These are phyloP conservation scores for Magnolia kwangsiensis DNA, from an alignment of 164 flowering plant species.

Conservation along the genomic window DNA sequence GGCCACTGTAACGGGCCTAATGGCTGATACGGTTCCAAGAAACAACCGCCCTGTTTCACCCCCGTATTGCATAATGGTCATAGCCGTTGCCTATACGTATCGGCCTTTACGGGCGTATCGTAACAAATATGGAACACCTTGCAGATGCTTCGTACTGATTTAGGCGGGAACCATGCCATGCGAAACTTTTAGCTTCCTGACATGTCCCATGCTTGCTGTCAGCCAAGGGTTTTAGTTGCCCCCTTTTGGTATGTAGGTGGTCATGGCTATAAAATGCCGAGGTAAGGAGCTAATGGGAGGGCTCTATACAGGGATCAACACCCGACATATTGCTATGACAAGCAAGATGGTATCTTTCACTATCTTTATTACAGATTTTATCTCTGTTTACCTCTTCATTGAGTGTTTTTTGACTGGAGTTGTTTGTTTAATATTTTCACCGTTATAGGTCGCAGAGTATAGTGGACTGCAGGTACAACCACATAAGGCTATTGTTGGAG, in stretches of 20 bases:
- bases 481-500: conserved; percentile 97
- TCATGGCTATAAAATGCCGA: conserved; percentile 80
- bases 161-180: no score
- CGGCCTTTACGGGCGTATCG: no score
- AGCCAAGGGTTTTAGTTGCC: neutral
- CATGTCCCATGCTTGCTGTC: neutral
- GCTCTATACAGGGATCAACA: conserved; percentile 73
- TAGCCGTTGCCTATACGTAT: no score
- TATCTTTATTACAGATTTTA: neutral
- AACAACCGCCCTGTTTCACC: no score
- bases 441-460: conserved; percentile 70
- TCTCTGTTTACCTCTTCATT: neutral
- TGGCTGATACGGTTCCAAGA: no score
- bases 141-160: no score
- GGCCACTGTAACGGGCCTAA: no score
- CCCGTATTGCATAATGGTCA: no score
- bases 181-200: no score
- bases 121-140: no score
- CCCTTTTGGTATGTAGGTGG: conserved; percentile 50
- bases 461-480: conserved; percentile 83
- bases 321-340: conserved; percentile 64
- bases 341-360: conserved; percentile 80
- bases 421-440: neutral
- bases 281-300: conserved; percentile 72
- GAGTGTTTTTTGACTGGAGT: neutral